Evolutionary conservation across 2,329 filamentous ascomycete genomes (phyloP).

Genomic region (Stagonosporopsis vannaccii): DNA sequence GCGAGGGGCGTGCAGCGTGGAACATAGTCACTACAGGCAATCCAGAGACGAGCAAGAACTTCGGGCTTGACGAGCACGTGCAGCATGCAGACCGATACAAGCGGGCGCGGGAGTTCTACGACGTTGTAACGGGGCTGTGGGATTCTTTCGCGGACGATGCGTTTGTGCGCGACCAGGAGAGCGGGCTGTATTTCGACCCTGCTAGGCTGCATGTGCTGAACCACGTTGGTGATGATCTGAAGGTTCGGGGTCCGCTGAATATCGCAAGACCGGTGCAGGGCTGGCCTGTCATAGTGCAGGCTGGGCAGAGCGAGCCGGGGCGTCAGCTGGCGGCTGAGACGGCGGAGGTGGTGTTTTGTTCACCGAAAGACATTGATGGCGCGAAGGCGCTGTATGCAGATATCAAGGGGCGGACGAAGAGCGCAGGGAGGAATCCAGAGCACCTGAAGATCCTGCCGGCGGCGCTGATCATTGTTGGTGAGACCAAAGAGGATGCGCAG

Average conservation of each 20-base stretch:
- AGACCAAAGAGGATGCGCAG: conserved; percentile 68
- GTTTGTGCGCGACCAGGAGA: conserved; percentile 64
- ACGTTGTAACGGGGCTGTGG: conserved; percentile 72
- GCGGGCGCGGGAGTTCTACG: conserved; percentile 72
- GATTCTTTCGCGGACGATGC: conserved; percentile 72
- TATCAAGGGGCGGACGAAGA: conserved; percentile 58
- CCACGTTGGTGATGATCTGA: conserved; percentile 57
- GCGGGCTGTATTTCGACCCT: conserved; percentile 65
- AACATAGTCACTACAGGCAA: conserved; percentile 70
- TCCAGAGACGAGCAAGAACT: conserved; percentile 69
- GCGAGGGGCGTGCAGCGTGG: conserved; percentile 59
- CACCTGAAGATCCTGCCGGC: conserved; percentile 72
- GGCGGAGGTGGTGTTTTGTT: conserved; percentile 62
- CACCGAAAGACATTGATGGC: conserved; percentile 54
- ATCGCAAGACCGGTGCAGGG: conserved; percentile 63
- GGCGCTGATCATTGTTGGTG: conserved; percentile 69
- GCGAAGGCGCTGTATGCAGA: conserved; percentile 60
- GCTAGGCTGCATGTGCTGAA: conserved; percentile 61
- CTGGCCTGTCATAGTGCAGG: conserved; percentile 64
- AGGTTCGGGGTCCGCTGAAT: conserved; percentile 59
- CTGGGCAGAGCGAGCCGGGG: conserved; percentile 62
- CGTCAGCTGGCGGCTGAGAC: conserved; percentile 61
- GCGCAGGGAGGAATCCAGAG: conserved; percentile 57
- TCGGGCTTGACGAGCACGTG: conserved; percentile 62
- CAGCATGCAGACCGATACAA: conserved; percentile 72